Evolutionary conservation across 495 filamentous ascomycete genomes (phyloP).

Genomic region (Penicillium cosmopolitanum): DNA sequence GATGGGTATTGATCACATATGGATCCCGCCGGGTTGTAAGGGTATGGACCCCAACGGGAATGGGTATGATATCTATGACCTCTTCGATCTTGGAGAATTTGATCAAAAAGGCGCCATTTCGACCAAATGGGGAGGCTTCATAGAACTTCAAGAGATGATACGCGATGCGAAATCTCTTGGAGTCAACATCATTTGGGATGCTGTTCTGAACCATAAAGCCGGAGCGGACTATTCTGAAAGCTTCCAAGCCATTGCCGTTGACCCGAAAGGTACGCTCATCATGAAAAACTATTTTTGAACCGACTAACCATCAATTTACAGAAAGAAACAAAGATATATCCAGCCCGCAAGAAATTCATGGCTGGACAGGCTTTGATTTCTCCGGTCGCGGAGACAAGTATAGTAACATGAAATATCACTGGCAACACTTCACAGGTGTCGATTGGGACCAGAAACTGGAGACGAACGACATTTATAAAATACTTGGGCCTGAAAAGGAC

Average conservation of each 20-base stretch:
- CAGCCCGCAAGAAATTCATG: slow-evolving; percentile 64
- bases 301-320: slow-evolving; percentile 12
- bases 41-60: slow-evolving; percentile 63
- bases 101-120: slow-evolving; percentile 66
- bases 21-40: slow-evolving; percentile 78
- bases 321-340: slow-evolving; percentile 61
- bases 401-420: slow-evolving; percentile 65
- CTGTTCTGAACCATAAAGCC: slow-evolving; percentile 77
- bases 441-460: slow-evolving; percentile 65
- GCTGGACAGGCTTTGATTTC: slow-evolving; percentile 72
- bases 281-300: no score
- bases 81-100: slow-evolving; percentile 79
- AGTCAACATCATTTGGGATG: slow-evolving; percentile 71
- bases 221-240: slow-evolving; percentile 66
- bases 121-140: slow-evolving; percentile 77
- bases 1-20: slow-evolving; percentile 68
- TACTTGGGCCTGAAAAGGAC: slow-evolving; percentile 62
- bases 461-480: slow-evolving; percentile 69
- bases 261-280: slow-evolving; percentile 48
- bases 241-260: slow-evolving; percentile 63
- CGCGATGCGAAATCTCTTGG: slow-evolving; percentile 52
- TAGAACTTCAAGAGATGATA: slow-evolving; percentile 60
- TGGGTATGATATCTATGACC: slow-evolving; percentile 79
- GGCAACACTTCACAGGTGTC: slow-evolving; percentile 71
- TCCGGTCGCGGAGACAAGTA: slow-evolving; percentile 61